Conservation (phyloP, 768 basidiomycete species). For the Tulasnella sp. region DNA sequence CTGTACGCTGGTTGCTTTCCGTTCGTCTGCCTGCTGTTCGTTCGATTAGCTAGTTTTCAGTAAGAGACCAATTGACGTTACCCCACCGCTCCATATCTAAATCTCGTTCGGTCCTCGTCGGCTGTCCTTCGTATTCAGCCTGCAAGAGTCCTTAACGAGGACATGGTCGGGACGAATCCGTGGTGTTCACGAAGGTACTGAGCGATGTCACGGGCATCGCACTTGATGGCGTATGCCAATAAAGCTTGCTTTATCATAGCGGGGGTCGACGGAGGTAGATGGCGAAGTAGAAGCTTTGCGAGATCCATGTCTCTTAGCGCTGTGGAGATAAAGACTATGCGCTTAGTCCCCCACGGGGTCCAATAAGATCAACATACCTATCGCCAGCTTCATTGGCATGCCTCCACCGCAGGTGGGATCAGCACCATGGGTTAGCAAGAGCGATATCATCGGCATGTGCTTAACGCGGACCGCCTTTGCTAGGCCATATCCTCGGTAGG, state of each 20-base stretch:
- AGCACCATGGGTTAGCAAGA: conserved; percentile 61
- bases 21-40: not conserved
- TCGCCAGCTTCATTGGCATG: conserved; percentile 64
- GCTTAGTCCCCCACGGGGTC: not conserved
- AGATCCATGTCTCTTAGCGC: not conserved
- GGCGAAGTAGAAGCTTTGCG: not conserved
- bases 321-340: not conserved
- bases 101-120: not conserved
- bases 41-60: not conserved
- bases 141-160: not conserved
- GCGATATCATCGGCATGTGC: conserved; percentile 50
- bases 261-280: not conserved
- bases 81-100: not conserved
- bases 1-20: not conserved
- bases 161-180: conserved; percentile 28
- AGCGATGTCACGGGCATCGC: conserved; percentile 53
- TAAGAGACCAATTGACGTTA: not conserved
- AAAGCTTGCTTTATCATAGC: conserved; percentile 37
- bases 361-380: conserved; percentile 33
- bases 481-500: conserved; percentile 71
- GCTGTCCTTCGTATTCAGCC: not conserved
- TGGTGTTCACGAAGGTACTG: conserved; percentile 60
- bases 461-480: conserved; percentile 59
- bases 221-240: conserved; percentile 53
- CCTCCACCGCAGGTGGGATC: conserved; percentile 49